phyloP scores from a whole-genome alignment of 1,284 basidiomycete species.

The Leccinum ponderosum region DNA sequence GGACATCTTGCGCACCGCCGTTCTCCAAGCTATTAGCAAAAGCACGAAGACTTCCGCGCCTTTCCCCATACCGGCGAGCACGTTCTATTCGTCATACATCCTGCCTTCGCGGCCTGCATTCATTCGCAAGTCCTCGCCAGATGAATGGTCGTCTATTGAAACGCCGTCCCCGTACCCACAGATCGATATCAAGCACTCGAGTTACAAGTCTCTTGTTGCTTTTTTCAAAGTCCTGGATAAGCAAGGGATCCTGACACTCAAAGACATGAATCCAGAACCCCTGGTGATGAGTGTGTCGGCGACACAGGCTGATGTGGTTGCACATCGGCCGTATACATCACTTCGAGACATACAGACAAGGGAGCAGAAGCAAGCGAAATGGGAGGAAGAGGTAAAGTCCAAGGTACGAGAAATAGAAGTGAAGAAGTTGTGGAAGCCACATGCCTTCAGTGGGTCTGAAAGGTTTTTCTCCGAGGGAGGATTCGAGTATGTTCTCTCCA shows the following conservation, averaged over 20 bases:
- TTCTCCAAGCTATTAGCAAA: conserved; percentile 64
- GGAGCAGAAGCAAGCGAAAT: conserved; percentile 51
- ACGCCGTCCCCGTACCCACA: conserved; percentile 38
- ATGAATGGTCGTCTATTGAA: conserved; percentile 25
- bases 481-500: conserved; percentile 46
- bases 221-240: conserved; percentile 81
- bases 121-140: conserved; percentile 8
- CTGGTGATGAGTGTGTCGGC: conserved; percentile 63
- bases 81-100: conserved; percentile 75
- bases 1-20: conserved; percentile 60
- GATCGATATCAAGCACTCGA: conserved; percentile 65
- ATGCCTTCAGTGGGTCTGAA: conserved; percentile 44
- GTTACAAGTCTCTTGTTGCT: conserved; percentile 76
- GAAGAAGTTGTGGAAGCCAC: conserved; percentile 76
- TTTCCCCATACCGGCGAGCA: conserved; percentile 77
- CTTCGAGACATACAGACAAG: conserved; percentile 62
- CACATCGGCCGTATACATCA: conserved; percentile 56
- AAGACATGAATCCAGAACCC: conserved; percentile 69
- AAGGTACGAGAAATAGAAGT: conserved; percentile 52
- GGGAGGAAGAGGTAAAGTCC: conserved; percentile 45
- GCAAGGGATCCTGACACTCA: conserved; percentile 68
- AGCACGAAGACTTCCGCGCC: conserved; percentile 49
- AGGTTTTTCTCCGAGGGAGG: conserved; percentile 63
- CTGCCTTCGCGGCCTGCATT: conserved; percentile 74
- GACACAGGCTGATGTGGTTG: conserved; percentile 56